Base-by-base conservation (phyloP, 1,139 yeast genomes). In the Pichia sp. region DNA sequence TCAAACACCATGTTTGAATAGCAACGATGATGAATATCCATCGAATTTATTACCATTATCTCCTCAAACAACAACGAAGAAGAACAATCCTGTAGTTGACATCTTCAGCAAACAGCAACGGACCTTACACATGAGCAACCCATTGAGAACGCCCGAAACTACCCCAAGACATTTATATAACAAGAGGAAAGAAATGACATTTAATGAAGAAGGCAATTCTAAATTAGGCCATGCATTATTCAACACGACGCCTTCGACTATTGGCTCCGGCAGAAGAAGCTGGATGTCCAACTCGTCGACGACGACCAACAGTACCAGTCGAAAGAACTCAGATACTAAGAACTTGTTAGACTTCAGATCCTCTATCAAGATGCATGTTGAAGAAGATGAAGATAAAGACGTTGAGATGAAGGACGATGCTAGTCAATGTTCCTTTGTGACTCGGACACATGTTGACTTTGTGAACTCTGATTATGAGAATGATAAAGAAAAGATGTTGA, bases 111-210 rank as follows among this genome's bases (percentile, higher is more conserved):
- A 15, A 27, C 27, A 39, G 17, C 34, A 34, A 37, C n/a, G 7
- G 7, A 27, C 30, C 14, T 9, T n/a, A n/a, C 18, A 4, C 4
- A 8, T 28, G 27, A 3, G 27, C 7, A 34, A 38, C n/a, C 58
- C 56, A 7, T 38, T 60, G 17, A 54, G 58, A 15, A 61, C 65
- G 4, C 65, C 65, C 22, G 65, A 61, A 34, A 55, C 51, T 20
- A 61, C 65, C 3, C 65, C 65, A 14, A 49, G 62, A 40, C 34
- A 46, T 28, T 21, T 38, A 8, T 2, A 33, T 15, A 34, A 38
- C 14, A 46, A 43, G 19, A 28, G 35, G 27, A 36, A 41, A 12
- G 19, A 30, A 9, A 7, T 12, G 4, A 27, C 17, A 30, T 1
- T 39, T 11, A 19, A 9, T 36, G 8, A 10, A 7, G 49, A 42